These are phyloP conservation scores for Colletotrichum horii DNA, from an alignment of 2,329 filamentous ascomycete genomes.

Conservation along the genomic window DNA sequence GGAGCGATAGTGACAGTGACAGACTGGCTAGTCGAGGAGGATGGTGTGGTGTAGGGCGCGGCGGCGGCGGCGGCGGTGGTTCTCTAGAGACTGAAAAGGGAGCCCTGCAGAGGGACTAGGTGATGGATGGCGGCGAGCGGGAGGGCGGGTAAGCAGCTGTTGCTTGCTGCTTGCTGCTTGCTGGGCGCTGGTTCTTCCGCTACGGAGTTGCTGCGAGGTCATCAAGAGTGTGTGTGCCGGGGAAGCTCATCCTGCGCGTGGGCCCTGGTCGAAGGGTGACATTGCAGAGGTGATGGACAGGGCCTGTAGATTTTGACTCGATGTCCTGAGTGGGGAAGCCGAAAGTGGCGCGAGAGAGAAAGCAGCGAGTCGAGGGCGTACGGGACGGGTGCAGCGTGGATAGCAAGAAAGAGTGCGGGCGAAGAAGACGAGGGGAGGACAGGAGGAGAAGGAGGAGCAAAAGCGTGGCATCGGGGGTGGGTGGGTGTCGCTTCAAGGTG, in stretches of 20 bases:
- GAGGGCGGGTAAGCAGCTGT: neutral
- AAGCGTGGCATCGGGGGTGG: neutral
- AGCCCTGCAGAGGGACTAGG: neutral
- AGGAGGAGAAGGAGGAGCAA: neutral
- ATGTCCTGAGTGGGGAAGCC: neutral
- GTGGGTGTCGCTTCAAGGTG: neutral
- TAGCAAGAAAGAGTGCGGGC: neutral
- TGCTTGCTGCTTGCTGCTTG: neutral
- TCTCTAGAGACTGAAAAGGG: neutral
- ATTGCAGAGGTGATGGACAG: slow-evolving; percentile 20
- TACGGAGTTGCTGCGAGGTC: neutral
- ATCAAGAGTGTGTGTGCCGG: slow-evolving; percentile 15
- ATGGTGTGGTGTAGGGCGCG: neutral
- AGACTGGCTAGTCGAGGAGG: neutral
- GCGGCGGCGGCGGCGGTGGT: neutral
- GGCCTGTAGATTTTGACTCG: slow-evolving; percentile 7
- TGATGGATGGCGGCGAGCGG: neutral
- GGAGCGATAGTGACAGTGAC: neutral
- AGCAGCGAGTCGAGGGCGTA: neutral
- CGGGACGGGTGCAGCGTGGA: neutral
- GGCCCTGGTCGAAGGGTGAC: neutral
- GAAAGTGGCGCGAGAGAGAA: neutral
- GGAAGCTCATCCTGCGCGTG: slow-evolving; percentile 19
- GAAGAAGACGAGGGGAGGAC: neutral
- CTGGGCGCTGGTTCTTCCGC: neutral